Percentiles rank a stretch among this genome's conserved stretches.
phyloP scores from a whole-genome alignment of 164 flowering plant genomes.

The Vitis riparia region DNA sequence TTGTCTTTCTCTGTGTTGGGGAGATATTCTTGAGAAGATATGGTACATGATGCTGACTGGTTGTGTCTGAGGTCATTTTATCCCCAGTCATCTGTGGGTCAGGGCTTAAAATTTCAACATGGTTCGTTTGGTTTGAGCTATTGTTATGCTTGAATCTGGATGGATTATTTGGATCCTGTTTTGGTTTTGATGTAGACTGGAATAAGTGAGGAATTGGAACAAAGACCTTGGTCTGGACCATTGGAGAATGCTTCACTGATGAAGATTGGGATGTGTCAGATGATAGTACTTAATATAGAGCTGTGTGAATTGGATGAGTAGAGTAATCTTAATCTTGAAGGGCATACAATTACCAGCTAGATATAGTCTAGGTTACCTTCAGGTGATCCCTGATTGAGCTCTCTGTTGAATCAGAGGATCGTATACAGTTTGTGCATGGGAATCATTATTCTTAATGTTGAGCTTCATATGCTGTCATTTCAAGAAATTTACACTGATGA shows the following conservation, averaged over 20 bases:
- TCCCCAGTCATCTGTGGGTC: too few species aligned
- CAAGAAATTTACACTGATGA: not conserved
- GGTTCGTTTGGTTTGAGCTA: not conserved
- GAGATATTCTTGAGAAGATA: conserved; percentile 2
- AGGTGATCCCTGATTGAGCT: not conserved
- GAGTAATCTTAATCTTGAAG: too few species aligned
- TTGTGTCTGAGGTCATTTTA: too few species aligned
- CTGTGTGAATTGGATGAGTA: too few species aligned
- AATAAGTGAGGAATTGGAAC: not conserved
- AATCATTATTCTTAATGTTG: conserved; percentile 3
- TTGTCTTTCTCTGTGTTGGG: too few species aligned
- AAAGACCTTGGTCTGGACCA: not conserved
- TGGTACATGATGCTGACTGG: not conserved
- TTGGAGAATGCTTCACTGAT: too few species aligned
- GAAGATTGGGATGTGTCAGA: too few species aligned
- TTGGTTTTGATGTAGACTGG: not conserved
- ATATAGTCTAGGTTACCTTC: not conserved
- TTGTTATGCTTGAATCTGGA: not conserved
- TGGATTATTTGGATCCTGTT: not conserved
- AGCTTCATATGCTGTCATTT: conserved; percentile 1
- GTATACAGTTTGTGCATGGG: not conserved
- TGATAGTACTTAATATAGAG: too few species aligned
- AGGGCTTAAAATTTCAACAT: not conserved
- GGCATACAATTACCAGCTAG: not conserved
- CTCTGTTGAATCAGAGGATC: not conserved